Evolutionary conservation across 257 asterid species (phyloP), one percentile per base, ranked within the genome.

Genomic region (Plantago ovata): DNA sequence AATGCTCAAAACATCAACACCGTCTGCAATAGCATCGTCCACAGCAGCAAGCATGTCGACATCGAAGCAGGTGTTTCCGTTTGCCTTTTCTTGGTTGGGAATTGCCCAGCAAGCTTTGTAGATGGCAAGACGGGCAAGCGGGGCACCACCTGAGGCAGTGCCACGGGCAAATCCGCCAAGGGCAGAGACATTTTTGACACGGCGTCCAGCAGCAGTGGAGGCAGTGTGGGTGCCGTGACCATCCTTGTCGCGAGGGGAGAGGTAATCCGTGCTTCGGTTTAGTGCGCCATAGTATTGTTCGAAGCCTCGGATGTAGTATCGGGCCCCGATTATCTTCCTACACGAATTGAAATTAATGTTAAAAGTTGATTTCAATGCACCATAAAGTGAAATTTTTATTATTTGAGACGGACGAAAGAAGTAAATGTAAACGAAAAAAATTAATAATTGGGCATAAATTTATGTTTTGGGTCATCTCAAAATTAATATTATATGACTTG

Each of bases 211-310:
- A 1, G 54, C 81, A 3, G 91, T 88, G 5, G 98, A 92, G 0
- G 96, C 56, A 0, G 98, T 92, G 75, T 92, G 98, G 62, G 88
- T 85, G 55, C 98, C 98, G 58, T 92, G 98, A 6, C 98, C 98
- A 61, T 88, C 98, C 66, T 32, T 78, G 84, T 92, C 98, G 0
- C 98, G 87, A 0, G 96, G 95, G 36, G 98, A 92, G 49, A 10
- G 71, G 63, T 43, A 80, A 58, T 92, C 98, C 9, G 77, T 28
- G 2, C 86, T 75, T 53, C 69, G 62, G 69, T 92, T 85, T 3
- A 88, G 77, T 7, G 83, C 71, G 22, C 98, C 96, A 16, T 80
- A 85, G 75, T 59, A 51, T 15, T 67, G 61, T 63, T 88, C 85
- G 65, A 81, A 85, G 15, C 91, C 96, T 72, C 80, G 85, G 60